These are phyloP conservation scores for Phytophthora agathidicida DNA, from an alignment of 352 stramenopile genomes.

Conservation along the genomic window DNA sequence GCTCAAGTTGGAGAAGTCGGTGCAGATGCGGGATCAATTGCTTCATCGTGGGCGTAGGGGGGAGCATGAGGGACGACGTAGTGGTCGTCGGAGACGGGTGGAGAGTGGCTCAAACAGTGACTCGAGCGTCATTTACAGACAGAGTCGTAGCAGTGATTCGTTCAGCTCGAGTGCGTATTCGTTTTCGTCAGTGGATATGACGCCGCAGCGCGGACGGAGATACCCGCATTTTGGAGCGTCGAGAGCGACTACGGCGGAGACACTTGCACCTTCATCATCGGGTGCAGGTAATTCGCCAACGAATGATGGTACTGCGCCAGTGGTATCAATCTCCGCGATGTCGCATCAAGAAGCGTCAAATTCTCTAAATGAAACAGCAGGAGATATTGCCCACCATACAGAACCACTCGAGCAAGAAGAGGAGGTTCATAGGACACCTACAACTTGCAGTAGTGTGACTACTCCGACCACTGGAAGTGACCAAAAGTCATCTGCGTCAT, in stretches of 20 bases:
- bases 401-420: neutral
- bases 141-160: conserved; percentile 29
- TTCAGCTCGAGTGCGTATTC: conserved; percentile 42
- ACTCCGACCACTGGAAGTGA: conserved; percentile 62
- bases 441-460: conserved; percentile 26
- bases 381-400: neutral
- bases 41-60: conserved; percentile 28
- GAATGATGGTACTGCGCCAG: neutral
- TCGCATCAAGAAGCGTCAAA: conserved; percentile 1
- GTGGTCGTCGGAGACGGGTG: conserved; percentile 10
- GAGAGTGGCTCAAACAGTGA: conserved; percentile 21
- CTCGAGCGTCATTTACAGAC: conserved; percentile 27
- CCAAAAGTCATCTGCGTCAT: conserved; percentile 42
- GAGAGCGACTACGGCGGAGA: conserved; percentile 39
- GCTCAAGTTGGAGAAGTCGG: conserved; percentile 69
- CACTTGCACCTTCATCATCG: conserved; percentile 30
- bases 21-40: conserved; percentile 62
- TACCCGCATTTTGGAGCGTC: conserved; percentile 25
- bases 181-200: conserved; percentile 36
- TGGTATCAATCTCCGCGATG: conserved; percentile 1
- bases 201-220: conserved; percentile 1
- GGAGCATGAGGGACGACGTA: neutral
- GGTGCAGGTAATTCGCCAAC: conserved; percentile 12
- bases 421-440: conserved; percentile 24
- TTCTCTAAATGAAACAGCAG: neutral